phyloP scores from a whole-genome alignment of 257 asterid species.

The Capsicum pubescens region DNA sequence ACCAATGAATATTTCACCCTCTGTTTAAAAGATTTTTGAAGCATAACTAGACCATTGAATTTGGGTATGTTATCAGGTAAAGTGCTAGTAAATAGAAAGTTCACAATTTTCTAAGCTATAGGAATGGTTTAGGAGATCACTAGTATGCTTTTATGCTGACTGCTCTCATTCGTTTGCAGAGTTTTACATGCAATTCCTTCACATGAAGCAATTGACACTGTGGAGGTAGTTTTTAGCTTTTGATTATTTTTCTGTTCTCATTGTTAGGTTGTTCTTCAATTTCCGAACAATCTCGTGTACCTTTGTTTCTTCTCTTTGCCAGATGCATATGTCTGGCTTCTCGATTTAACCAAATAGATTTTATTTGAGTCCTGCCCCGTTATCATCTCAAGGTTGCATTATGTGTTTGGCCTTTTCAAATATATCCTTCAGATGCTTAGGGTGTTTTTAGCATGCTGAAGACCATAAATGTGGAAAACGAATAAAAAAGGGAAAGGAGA shows the following conservation, averaged over 20 bases:
- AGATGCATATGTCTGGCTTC: background rate
- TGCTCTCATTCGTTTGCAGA: constrained; percentile 47
- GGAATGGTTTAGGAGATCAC: background rate
- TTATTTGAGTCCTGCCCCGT: background rate
- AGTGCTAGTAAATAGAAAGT: background rate
- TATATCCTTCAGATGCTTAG: constrained; percentile 12
- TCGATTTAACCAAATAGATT: background rate
- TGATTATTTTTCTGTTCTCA: constrained; percentile 24
- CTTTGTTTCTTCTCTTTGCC: constrained; percentile 7
- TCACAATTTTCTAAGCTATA: constrained; percentile 2
- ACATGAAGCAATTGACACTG: constrained; percentile 95
- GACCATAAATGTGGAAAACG: background rate
- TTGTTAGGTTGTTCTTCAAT: background rate
- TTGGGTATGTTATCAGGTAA: background rate
- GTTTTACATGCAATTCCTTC: constrained; percentile 96
- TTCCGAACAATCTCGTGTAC: background rate
- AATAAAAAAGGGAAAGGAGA: constrained; percentile 10
- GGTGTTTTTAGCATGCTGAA: constrained; percentile 3
- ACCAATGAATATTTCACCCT: background rate
- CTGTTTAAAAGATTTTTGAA: background rate
- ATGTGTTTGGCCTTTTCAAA: constrained; percentile 11
- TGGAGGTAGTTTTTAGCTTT: constrained; percentile 60
- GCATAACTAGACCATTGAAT: background rate
- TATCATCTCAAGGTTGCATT: background rate
- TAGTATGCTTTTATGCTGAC: background rate